Conservation (phyloP, 2,329 filamentous ascomycete species). For the Penicillium sp. region DNA sequence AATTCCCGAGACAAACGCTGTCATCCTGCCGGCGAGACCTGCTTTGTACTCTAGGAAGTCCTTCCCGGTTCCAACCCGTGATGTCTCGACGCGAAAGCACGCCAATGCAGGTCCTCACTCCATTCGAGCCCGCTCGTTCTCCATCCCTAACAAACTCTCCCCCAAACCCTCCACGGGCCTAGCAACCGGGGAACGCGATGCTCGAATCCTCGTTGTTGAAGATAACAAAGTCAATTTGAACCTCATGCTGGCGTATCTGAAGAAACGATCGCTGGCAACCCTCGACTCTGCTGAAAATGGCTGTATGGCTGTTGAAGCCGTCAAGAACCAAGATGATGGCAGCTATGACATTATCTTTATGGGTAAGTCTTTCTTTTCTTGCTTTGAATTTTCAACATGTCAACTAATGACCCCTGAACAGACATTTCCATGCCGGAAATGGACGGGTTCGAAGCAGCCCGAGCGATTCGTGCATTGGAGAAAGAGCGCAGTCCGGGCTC, state of each 20-base stretch:
- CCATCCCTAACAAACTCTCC: not conserved
- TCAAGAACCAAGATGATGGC: slow-evolving; percentile 32
- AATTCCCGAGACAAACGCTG: not conserved
- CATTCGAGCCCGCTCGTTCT: not conserved
- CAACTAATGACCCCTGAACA: slow-evolving; percentile 24
- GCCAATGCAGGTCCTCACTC: not conserved
- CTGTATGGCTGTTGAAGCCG: slow-evolving; percentile 45
- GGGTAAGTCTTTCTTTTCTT: not conserved
- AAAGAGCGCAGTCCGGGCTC: slow-evolving; percentile 23
- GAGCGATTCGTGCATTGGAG: slow-evolving; percentile 42
- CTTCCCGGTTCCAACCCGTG: not conserved
- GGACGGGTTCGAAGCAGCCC: slow-evolving; percentile 52
- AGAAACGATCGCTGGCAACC: slow-evolving; percentile 37
- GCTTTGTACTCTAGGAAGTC: not conserved
- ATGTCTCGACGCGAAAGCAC: not conserved
- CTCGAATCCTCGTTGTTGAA: slow-evolving; percentile 47
- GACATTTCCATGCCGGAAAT: slow-evolving; percentile 53
- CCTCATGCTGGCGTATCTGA: slow-evolving; percentile 45
- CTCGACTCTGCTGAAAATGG: slow-evolving; percentile 47
- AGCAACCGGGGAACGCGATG: not conserved
- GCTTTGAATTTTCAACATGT: not conserved
- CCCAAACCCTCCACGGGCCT: not conserved
- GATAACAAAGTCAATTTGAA: slow-evolving; percentile 51
- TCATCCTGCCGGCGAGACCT: not conserved
- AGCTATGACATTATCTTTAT: slow-evolving; percentile 48